These are phyloP conservation scores for Fusarium algeriense DNA, from an alignment of 2,329 filamentous ascomycete genomes.

Conservation along the genomic window DNA sequence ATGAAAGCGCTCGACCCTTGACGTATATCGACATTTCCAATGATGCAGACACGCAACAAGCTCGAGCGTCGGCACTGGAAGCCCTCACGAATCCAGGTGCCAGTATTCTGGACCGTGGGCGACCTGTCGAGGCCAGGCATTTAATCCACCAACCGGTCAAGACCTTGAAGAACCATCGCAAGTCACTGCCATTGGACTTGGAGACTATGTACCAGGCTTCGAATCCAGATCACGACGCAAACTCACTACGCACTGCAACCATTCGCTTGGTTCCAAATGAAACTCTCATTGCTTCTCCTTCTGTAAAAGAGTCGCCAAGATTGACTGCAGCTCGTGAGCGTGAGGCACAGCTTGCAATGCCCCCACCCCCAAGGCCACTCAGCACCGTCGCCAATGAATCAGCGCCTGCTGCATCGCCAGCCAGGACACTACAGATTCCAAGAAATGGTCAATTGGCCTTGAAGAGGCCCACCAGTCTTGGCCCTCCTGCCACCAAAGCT, in stretches of 20 bases:
- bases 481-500: background rate
- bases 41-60: constrained; percentile 5
- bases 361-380: background rate
- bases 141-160: constrained; percentile 22
- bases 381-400: background rate
- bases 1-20: background rate
- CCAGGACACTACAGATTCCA: background rate
- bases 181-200: constrained; percentile 27
- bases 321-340: constrained; percentile 2
- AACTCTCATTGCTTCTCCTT: background rate
- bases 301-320: constrained; percentile 2
- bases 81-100: background rate
- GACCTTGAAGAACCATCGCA: constrained; percentile 12
- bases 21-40: constrained; percentile 3
- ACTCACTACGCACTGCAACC: background rate
- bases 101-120: constrained; percentile 19
- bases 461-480: background rate
- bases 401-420: background rate
- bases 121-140: constrained; percentile 23
- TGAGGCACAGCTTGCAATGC: constrained; percentile 7
- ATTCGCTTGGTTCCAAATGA: constrained; percentile 1
- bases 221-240: constrained; percentile 3
- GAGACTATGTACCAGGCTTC: constrained; percentile 7
- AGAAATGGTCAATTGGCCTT: background rate
- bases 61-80: constrained; percentile 6